Evolutionary conservation across 768 basidiomycete genomes (phyloP).

Genomic region (Hericium coralloides): DNA sequence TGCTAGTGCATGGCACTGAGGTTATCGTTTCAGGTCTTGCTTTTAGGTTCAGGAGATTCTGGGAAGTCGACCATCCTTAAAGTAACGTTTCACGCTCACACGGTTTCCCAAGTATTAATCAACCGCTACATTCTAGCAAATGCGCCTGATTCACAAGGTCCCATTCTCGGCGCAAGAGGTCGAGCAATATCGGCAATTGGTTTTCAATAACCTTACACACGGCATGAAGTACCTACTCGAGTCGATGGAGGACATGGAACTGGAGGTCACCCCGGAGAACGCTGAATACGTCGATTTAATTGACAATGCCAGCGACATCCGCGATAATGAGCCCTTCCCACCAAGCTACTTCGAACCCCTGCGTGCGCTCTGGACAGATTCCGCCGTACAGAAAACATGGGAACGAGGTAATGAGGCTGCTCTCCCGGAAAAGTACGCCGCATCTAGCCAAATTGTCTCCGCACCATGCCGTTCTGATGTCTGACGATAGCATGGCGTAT

Average conservation of each 20-base stretch:
- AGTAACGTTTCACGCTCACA: constrained; percentile 27
- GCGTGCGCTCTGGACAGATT: constrained; percentile 67
- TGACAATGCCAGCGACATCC: constrained; percentile 59
- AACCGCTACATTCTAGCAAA: constrained; percentile 55
- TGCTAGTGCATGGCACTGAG: not conserved
- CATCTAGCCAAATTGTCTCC: not conserved
- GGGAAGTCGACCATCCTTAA: constrained; percentile 92
- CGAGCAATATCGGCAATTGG: constrained; percentile 84
- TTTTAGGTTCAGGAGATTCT: constrained; percentile 89
- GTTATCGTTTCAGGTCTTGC: constrained; percentile 50
- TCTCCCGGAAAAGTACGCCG: constrained; percentile 75
- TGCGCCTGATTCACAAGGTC: constrained; percentile 88
- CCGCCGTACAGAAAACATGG: constrained; percentile 67
- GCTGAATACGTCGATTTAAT: constrained; percentile 49
- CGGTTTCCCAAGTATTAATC: not conserved
- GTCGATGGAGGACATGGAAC: constrained; percentile 83
- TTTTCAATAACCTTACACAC: constrained; percentile 86
- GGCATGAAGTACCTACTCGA: constrained; percentile 80
- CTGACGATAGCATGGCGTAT: constrained; percentile 45
- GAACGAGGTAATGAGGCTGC: constrained; percentile 84
- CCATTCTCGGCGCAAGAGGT: constrained; percentile 78
- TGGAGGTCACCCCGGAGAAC: constrained; percentile 61
- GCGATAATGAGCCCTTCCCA: constrained; percentile 79
- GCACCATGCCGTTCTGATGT: constrained; percentile 1
- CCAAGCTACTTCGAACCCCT: constrained; percentile 56